Evolutionary conservation across 2,329 filamentous ascomycete species (phyloP), one percentile per base, ranked within the genome.

Genomic region (Talaromyces sp.): DNA sequence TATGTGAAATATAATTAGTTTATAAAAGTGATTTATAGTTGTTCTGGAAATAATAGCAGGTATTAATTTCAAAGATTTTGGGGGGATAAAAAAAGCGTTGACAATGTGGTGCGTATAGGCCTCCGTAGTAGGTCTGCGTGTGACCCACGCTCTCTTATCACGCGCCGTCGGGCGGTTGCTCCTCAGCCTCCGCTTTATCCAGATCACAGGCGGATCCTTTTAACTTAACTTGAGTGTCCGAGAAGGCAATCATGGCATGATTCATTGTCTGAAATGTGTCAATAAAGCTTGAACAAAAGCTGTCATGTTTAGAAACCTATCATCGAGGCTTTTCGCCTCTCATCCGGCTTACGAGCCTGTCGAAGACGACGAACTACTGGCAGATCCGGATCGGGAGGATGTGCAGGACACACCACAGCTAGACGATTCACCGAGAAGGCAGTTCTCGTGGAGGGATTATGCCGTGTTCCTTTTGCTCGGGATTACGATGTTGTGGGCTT

Each of bases 401-500:
- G 63, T 62, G 44, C 51, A 57, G n/a, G 18, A 33, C 27, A 30
- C 9, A 31, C 31, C 50, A 52, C 27, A 56, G n/a, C 36, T 56
- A 7, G 57, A 54, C 5, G 52, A 44, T 5, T 61, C 56, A 18
- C 57, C 66, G 7, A 63, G 58, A 36, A 40, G 67, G 42, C 68
- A 65, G 1, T 96, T 96, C 78, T 96, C 92, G 65, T 92, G 90
- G 87, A 72, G 91, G 40, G 91, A 96, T 74, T 99, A 98, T 77
- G 80, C 78, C 68, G 88, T 96, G 72, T 98, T 98, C 76, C 81
- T 89, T 61, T 79, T 96, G 57, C 81, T 98, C 30, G 95, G 95
- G 57, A 83, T 96, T 61, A 91, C 93, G 58, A 98, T 98, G 95
- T 83, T 98, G 52, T 98, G 94, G 94, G 92, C 94, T 60, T 98